phyloP scores from a whole-genome alignment of 2,329 filamentous ascomycete species.

The Ophiocordyceps polyrhachis-furcata region DNA sequence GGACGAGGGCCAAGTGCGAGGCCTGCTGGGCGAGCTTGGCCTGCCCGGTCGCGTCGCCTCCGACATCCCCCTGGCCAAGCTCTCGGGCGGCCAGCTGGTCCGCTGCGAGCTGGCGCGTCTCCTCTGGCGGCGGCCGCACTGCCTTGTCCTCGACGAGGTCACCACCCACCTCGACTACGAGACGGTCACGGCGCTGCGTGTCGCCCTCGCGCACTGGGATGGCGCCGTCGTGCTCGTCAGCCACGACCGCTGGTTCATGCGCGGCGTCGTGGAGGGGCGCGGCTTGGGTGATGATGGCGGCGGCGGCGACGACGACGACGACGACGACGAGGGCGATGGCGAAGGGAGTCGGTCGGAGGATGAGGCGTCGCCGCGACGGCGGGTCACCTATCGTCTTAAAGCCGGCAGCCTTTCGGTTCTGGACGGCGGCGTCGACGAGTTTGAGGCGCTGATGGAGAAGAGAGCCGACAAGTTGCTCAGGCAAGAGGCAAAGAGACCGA shows the following conservation, averaged over 20 bases:
- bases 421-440: conserved; percentile 42
- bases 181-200: conserved; percentile 53
- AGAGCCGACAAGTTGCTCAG: conserved; percentile 27
- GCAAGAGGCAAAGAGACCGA: background rate
- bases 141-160: conserved; percentile 61
- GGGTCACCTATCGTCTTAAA: conserved; percentile 41
- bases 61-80: conserved; percentile 50
- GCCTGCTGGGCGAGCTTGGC: conserved; percentile 48
- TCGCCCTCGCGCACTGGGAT: conserved; percentile 47
- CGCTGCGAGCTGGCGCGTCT: conserved; percentile 45
- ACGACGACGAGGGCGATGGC: conserved; percentile 16
- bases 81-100: conserved; percentile 67
- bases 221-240: conserved; percentile 62
- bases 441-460: conserved; percentile 44
- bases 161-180: conserved; percentile 76
- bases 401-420: conserved; percentile 35
- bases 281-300: conserved; percentile 20
- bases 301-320: conserved; percentile 16
- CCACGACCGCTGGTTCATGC: conserved; percentile 69
- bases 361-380: conserved; percentile 24
- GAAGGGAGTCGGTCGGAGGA: conserved; percentile 18
- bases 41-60: conserved; percentile 52
- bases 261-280: conserved; percentile 38
- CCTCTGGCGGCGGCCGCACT: conserved; percentile 50
- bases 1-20: conserved; percentile 49